Evolutionary conservation across 116 monocot genomes (phyloP).

Genomic region (Zostera marina): DNA sequence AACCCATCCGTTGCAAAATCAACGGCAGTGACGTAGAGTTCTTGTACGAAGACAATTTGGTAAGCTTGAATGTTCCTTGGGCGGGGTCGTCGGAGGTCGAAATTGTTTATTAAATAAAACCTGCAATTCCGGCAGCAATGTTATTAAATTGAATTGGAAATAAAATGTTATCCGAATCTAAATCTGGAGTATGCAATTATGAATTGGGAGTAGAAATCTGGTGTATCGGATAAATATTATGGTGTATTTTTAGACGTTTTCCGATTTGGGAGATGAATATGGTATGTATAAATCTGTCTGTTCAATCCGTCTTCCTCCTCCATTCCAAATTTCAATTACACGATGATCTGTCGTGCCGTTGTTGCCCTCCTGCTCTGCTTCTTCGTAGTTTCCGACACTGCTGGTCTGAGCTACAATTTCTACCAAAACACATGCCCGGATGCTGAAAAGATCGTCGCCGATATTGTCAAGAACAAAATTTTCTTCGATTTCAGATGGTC

Average conservation of each 20-base stretch:
- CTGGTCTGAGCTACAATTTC: slow-evolving; percentile 5
- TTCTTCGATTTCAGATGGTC: slow-evolving; percentile 17
- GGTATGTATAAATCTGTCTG: too few species aligned
- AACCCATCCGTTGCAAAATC: slow-evolving; percentile 31
- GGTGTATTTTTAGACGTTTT: too few species aligned
- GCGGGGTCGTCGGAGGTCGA: slow-evolving; percentile 4
- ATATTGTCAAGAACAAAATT: slow-evolving; percentile 11
- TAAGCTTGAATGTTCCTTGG: slow-evolving; percentile 49
- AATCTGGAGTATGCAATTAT: too few species aligned
- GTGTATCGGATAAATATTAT: too few species aligned
- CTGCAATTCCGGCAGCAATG: too few species aligned
- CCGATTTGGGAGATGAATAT: too few species aligned
- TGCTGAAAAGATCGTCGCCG: slow-evolving; percentile 26
- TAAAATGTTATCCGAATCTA: too few species aligned
- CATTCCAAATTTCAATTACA: too few species aligned
- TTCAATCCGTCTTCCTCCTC: too few species aligned
- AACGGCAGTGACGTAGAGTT: slow-evolving; percentile 33
- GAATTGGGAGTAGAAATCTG: too few species aligned
- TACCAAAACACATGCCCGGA: slow-evolving; percentile 29
- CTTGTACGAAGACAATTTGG: slow-evolving; percentile 23
- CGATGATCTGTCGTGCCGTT: too few species aligned
- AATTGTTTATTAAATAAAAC: neutral
- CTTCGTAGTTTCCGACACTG: neutral
- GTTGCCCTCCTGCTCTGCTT: neutral
- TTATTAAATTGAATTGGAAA: too few species aligned